Base-by-base conservation (phyloP, 148 eudicot species). In the Arbutus unedo region DNA sequence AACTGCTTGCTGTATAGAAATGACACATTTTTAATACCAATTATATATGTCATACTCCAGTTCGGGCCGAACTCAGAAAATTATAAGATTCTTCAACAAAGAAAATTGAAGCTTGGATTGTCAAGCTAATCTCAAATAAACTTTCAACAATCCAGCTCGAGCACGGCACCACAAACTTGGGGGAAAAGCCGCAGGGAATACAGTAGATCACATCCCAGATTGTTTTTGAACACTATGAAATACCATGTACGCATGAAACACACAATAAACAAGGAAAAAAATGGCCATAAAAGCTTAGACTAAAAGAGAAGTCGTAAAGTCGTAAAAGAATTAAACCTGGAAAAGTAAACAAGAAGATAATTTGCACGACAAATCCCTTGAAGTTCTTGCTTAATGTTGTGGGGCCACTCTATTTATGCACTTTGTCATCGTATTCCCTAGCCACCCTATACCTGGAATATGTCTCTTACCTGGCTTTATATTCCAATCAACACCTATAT, bases 291-390 rank as follows among this genome's bases (percentile, higher is more conserved):
- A 50, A 51, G 18, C 18, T 14, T n/a, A 13, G 31, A 0, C 21
- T 43, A 75, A 50, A 75, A 21, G 77, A 74, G 15, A 48, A 49
- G 19, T 50, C 56, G 4, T 49, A 4, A 48, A 49, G 19, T 50
- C 56, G 4, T 49, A 4, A n/a, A 74, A 74, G 78, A n/a, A 31
- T 31, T 31, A 31, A 49, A 75, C 23, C 59, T 4, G 23, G 44
- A 75, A 59, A 51, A 50, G 5, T 23, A 25, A 75, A 21, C 38
- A 78, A 41, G 4, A 31, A 45, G 80, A 50, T 50, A 76, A 70
- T 81, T 76, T 64, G 74, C 49, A 76, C 75, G 50, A 38, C 21
- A 82, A 18, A 49, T 77, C 84, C 80, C 18, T 53, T 14, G 74
- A 0, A 19, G 21, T 43, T 6, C 23, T 56, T 8, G 13, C 41